A percentile compares a stretch with the other conserved stretches of the same genome.
Evolutionary conservation across 805 yeast species (phyloP).

Genomic region (Barnettozyma pratensis): DNA sequence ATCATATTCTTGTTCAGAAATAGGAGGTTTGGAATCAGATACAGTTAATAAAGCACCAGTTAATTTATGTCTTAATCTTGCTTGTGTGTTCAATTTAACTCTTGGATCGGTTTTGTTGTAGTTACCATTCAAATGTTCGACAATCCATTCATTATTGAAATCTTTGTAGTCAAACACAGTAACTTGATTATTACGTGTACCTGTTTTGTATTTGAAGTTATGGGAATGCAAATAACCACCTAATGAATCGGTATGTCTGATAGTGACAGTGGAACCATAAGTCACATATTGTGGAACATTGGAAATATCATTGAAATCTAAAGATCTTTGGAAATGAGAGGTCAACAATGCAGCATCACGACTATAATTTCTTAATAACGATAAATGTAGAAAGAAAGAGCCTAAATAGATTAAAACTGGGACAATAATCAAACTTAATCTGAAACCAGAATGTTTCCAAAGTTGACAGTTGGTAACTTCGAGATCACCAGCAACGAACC

Average conservation of each 20-base stretch:
- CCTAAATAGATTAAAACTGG: conserved; percentile 57
- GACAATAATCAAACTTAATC: conserved; percentile 40
- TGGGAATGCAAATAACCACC: conserved; percentile 86
- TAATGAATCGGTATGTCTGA: conserved; percentile 63
- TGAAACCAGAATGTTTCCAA: conserved; percentile 34
- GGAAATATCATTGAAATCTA: conserved; percentile 37
- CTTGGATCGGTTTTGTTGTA: conserved; percentile 28
- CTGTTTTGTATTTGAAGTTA: conserved; percentile 52
- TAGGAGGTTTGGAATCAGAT: conserved; percentile 71
- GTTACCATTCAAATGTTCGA: conserved; percentile 38
- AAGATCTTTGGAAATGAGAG: conserved; percentile 60
- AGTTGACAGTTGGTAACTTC: conserved; percentile 35
- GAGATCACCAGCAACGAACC: conserved; percentile 71
- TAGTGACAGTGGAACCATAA: conserved; percentile 64
- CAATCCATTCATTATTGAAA: conserved; percentile 65
- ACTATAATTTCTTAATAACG: conserved; percentile 34
- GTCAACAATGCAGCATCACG: conserved; percentile 63
- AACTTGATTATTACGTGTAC: conserved; percentile 74
- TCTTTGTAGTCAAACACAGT: conserved; percentile 62
- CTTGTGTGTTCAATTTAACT: conserved; percentile 31
- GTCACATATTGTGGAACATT: conserved; percentile 58
- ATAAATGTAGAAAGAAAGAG: conserved; percentile 54
- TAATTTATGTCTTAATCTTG: conserved; percentile 63
- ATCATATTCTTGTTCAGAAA: conserved; percentile 86
- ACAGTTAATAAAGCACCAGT: conserved; percentile 71